A percentile compares a stretch with the other conserved stretches of the same genome.
These are phyloP conservation scores for Aspergillus brunneoviolaceus DNA, from an alignment of 2,329 filamentous ascomycete species.

Conservation along the genomic window DNA sequence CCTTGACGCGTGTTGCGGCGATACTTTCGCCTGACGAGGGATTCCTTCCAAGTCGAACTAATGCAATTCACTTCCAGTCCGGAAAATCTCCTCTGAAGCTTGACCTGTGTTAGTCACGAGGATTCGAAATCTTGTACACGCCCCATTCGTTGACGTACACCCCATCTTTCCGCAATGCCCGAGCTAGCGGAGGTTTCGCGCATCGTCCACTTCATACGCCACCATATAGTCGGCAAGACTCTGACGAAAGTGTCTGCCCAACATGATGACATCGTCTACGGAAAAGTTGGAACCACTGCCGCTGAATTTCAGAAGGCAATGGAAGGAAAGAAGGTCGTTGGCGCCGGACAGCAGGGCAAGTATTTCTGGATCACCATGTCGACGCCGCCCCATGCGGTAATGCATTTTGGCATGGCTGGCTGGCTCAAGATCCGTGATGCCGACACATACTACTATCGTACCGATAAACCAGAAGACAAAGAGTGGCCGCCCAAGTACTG, in stretches of 20 bases:
- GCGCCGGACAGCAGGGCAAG: constrained; percentile 85
- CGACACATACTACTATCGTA: constrained; percentile 77
- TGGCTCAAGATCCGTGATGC: constrained; percentile 87
- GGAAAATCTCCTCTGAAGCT: too few relatives aligned
- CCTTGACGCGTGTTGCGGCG: constrained; percentile 18
- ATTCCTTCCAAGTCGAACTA: background rate
- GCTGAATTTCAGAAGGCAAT: constrained; percentile 71
- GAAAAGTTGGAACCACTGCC: constrained; percentile 81
- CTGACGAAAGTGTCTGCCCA: constrained; percentile 68
- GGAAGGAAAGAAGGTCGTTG: constrained; percentile 68
- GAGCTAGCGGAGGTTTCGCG: constrained; percentile 68
- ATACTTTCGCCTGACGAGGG: background rate
- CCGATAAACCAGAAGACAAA: constrained; percentile 56
- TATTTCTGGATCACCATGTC: constrained; percentile 91
- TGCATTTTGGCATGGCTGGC: constrained; percentile 78
- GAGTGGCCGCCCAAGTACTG: constrained; percentile 86
- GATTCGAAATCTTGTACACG: background rate
- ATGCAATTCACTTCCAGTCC: background rate
- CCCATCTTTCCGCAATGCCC: constrained; percentile 38
- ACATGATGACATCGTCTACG: constrained; percentile 83
- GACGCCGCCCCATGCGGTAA: constrained; percentile 76
- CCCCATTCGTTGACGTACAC: background rate
- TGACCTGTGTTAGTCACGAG: too few relatives aligned
- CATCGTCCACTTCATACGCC: constrained; percentile 79
- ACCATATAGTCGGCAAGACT: constrained; percentile 79